These are phyloP conservation scores for Cercospora brassicicola DNA, from an alignment of 2,329 filamentous ascomycete species.

Conservation along the genomic window DNA sequence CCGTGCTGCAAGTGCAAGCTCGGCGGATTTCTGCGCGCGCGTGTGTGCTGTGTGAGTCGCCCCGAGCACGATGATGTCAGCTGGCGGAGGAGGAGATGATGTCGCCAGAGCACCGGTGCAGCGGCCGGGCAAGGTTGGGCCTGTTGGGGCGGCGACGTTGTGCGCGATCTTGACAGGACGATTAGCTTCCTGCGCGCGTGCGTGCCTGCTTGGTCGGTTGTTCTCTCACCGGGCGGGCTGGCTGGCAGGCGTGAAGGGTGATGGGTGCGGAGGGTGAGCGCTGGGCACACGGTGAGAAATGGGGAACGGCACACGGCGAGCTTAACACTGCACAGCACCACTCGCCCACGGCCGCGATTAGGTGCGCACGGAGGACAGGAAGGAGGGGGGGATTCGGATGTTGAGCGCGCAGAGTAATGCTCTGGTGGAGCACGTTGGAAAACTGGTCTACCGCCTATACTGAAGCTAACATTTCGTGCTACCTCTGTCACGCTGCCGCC, in stretches of 20 bases:
- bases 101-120: background rate
- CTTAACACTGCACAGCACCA: slow-evolving; percentile 2
- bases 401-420: background rate
- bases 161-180: background rate
- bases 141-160: background rate
- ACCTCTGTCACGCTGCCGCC: slow-evolving; percentile 1
- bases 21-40: slow-evolving; percentile 6
- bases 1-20: background rate
- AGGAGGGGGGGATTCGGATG: background rate
- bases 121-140: slow-evolving; percentile 2
- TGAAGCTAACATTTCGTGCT: slow-evolving; percentile 14
- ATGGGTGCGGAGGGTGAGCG: background rate
- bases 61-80: slow-evolving; percentile 10
- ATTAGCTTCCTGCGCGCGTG: background rate
- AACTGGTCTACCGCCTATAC: slow-evolving; percentile 7
- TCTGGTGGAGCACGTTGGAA: slow-evolving; percentile 8
- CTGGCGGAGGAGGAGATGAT: slow-evolving; percentile 5
- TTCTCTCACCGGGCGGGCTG: background rate
- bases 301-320: background rate
- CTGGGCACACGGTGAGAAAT: background rate
- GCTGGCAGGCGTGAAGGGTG: background rate
- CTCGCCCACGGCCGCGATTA: background rate
- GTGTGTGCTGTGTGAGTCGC: background rate
- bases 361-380: background rate
- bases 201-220: background rate